Conservation (phyloP, 2,329 filamentous ascomycete species). For the Annulohypoxylon truncatum region DNA sequence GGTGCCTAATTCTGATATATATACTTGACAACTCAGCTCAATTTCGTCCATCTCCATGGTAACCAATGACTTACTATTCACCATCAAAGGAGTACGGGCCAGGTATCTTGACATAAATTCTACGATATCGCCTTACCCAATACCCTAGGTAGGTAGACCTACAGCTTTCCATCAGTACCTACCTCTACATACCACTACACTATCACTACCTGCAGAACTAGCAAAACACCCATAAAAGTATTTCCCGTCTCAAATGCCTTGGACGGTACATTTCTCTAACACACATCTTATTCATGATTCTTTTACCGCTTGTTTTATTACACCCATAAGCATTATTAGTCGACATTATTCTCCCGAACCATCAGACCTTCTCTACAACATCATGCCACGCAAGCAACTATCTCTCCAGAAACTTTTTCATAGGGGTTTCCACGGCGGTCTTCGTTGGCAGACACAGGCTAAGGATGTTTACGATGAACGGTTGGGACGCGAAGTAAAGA, state of each 20-base stretch:
- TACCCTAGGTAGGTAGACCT: too few relatives aligned
- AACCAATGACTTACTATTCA: neutral
- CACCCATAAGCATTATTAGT: too few relatives aligned
- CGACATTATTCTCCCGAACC: neutral
- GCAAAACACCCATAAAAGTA: neutral
- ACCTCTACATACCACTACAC: too few relatives aligned
- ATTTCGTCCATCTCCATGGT: too few relatives aligned
- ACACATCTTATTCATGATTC: neutral
- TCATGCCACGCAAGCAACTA: neutral
- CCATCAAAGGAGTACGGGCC: too few relatives aligned
- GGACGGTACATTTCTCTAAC: too few relatives aligned
- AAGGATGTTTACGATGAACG: neutral
- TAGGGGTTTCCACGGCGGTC: neutral
- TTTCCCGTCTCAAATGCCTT: too few relatives aligned
- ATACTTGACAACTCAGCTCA: neutral
- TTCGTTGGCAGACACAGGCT: neutral
- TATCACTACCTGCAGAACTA: neutral
- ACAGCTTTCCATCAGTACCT: too few relatives aligned
- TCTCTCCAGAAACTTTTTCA: neutral
- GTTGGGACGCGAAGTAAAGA: neutral
- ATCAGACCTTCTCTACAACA: slow-evolving; percentile 4
- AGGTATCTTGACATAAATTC: neutral
- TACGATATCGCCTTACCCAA: too few relatives aligned
- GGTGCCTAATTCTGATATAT: neutral
- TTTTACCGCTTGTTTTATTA: neutral